Conservation (phyloP, 257 asterid species). For the Nicotiana tomentosiformis region DNA sequence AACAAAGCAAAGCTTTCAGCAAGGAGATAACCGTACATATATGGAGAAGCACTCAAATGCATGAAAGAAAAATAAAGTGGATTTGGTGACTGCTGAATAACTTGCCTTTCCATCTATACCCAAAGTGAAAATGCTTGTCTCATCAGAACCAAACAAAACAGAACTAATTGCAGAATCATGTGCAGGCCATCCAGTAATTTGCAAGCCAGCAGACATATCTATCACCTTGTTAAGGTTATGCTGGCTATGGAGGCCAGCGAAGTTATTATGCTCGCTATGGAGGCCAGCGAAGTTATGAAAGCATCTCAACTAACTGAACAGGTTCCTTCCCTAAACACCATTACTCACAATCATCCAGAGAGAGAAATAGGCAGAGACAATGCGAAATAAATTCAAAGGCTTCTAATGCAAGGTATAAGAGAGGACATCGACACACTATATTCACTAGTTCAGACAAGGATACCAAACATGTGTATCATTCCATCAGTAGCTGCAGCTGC, state of each 20-base stretch:
- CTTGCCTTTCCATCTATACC: conserved; percentile 92
- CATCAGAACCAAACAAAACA: conserved; percentile 81
- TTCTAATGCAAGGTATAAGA: conserved; percentile 6
- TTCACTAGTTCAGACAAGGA: conserved; percentile 34
- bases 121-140: conserved; percentile 93
- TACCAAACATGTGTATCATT: conserved; percentile 98
- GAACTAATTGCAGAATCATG: conserved; percentile 91
- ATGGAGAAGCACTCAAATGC: conserved; percentile 6
- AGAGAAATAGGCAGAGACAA: not conserved
- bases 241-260: not conserved
- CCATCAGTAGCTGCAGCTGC: conserved; percentile 99
- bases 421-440: not conserved
- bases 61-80: conserved; percentile 12
- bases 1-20: not conserved
- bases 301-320: not conserved
- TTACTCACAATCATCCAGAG: not conserved
- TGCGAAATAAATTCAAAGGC: not conserved
- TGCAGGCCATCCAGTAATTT: conserved; percentile 99
- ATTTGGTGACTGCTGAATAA: conserved; percentile 17
- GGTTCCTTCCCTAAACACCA: not conserved
- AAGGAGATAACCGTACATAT: not conserved
- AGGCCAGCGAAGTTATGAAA: not conserved
- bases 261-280: not conserved
- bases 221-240: conserved; percentile 39
- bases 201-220: conserved; percentile 97